Evolutionary conservation across 208 protist species (phyloP).

Genomic region (Angomonas deanei): DNA sequence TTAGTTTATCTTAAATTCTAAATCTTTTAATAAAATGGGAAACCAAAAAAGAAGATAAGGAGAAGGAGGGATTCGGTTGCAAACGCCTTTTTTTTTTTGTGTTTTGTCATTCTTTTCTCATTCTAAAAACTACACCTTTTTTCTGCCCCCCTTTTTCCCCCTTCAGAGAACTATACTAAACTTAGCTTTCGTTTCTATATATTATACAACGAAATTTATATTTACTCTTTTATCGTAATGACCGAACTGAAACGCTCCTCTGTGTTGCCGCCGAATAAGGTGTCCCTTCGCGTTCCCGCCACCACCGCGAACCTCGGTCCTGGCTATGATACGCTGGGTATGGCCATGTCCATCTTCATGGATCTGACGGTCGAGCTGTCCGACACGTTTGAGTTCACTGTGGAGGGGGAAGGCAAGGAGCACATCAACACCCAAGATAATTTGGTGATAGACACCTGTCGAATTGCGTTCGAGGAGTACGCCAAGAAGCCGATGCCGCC

Average conservation of each 20-base stretch:
- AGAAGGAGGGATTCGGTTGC: neutral
- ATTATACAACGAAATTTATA: too few relatives aligned
- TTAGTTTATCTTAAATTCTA: neutral
- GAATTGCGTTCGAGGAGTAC: conserved; percentile 68
- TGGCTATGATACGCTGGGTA: conserved; percentile 88
- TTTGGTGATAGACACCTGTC: conserved; percentile 75
- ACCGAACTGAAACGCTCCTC: neutral
- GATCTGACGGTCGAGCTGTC: conserved; percentile 80
- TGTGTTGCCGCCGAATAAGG: conserved; percentile 26
- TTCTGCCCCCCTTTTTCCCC: too few relatives aligned
- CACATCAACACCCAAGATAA: conserved; percentile 73
- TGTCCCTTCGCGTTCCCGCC: conserved; percentile 85
- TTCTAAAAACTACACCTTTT: neutral
- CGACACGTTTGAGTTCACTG: conserved; percentile 61
- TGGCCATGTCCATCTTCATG: conserved; percentile 90
- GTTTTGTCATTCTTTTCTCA: neutral
- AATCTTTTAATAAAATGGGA: neutral
- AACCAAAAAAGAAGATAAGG: neutral
- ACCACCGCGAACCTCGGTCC: conserved; percentile 92
- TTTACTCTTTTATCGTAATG: neutral
- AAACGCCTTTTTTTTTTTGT: neutral
- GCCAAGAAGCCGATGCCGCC: conserved; percentile 75
- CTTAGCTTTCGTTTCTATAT: too few relatives aligned
- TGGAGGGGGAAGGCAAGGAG: conserved; percentile 77
- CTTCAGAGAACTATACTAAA: too few relatives aligned